A percentile compares a stretch with the other conserved stretches of the same genome.
Evolutionary conservation across 176 grass and related monocot genomes (phyloP).

Genomic region (Lolium perenne): DNA sequence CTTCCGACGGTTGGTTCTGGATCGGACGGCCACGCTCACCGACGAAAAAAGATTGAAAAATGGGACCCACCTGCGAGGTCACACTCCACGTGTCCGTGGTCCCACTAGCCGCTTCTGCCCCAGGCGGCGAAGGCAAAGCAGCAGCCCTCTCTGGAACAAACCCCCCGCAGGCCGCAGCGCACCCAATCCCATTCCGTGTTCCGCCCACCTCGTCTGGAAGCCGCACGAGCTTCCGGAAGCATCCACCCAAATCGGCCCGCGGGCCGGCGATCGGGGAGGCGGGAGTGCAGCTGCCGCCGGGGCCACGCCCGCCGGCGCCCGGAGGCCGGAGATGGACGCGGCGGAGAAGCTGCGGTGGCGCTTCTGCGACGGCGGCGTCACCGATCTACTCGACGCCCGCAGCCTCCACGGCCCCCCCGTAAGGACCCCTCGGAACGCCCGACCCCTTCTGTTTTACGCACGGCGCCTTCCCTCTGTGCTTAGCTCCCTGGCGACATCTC

Average conservation of each 20-base stretch:
- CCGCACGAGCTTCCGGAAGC: conserved; percentile 46
- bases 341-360: conserved; percentile 65
- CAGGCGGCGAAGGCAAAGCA: not conserved
- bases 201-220: not conserved
- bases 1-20: not conserved
- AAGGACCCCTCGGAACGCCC: not conserved
- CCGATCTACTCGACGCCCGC: conserved; percentile 68
- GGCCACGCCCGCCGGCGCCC: not conserved
- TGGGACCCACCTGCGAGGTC: not conserved
- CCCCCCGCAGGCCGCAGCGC: conserved; percentile 6
- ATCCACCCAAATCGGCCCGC: conserved; percentile 14
- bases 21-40: not conserved
- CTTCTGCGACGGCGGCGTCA: conserved; percentile 65
- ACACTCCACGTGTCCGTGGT: conserved; percentile 37
- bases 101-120: not conserved
- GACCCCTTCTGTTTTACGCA: not conserved
- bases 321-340: conserved; percentile 33
- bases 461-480: not conserved
- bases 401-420: conserved; percentile 50
- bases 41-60: not conserved
- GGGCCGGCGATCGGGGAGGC: conserved; percentile 19
- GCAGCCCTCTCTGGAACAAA: conserved; percentile 3
- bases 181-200: not conserved
- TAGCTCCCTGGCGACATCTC: conserved; percentile 18
- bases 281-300: not conserved